Evolutionary conservation across 768 basidiomycete species (phyloP).

Genomic region (Boletus speciosus): DNA sequence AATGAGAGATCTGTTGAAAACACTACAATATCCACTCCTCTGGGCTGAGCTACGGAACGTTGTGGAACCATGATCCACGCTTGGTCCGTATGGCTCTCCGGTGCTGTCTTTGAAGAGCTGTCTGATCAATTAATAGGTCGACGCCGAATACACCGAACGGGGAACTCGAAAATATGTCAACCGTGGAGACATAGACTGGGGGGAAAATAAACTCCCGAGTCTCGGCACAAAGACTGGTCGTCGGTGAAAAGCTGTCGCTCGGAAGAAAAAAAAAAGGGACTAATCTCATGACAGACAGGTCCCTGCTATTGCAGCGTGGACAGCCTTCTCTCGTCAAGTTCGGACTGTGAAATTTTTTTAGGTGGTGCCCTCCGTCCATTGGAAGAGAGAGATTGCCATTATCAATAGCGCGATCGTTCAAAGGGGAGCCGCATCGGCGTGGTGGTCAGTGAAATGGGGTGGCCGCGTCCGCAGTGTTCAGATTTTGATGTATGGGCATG

Average conservation of each 20-base stretch:
- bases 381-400: constrained; percentile 13
- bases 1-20: constrained; percentile 8
- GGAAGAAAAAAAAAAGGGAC: background rate
- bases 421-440: constrained; percentile 4
- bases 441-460: constrained; percentile 12
- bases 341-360: constrained; percentile 16
- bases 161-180: constrained; percentile 1
- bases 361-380: background rate
- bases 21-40: background rate
- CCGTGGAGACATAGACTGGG: background rate
- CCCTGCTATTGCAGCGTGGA: constrained; percentile 9
- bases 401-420: constrained; percentile 15
- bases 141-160: constrained; percentile 1
- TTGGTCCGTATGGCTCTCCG: constrained; percentile 6
- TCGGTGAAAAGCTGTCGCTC: background rate
- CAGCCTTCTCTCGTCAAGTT: constrained; percentile 12
- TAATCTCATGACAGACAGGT: background rate
- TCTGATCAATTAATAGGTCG: constrained; percentile 12
- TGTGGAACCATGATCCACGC: constrained; percentile 10
- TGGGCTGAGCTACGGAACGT: background rate
- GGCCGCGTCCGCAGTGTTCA: background rate
- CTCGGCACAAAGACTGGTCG: background rate
- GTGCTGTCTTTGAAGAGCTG: background rate
- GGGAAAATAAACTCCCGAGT: background rate
- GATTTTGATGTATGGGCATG: background rate